These are phyloP conservation scores for Escallonia herrerae DNA, from an alignment of 129 eudicot species.

Conservation along the genomic window DNA sequence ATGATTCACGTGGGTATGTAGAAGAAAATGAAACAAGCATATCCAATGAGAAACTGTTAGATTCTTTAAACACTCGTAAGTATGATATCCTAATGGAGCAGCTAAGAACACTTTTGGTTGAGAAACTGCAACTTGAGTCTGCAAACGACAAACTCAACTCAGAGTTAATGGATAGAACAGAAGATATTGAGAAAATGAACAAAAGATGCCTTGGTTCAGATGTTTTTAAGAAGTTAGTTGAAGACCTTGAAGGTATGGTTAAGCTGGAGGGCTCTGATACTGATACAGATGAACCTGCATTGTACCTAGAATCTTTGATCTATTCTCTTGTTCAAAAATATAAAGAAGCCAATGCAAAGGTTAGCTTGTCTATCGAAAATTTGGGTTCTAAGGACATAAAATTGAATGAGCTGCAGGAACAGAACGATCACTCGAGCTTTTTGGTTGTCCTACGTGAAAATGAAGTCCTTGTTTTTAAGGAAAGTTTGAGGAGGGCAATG, in stretches of 20 bases:
- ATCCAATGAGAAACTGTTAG: constrained; percentile 26
- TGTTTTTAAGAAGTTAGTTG: constrained; percentile 35
- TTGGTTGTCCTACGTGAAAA: constrained; percentile 40
- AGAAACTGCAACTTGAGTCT: constrained; percentile 45
- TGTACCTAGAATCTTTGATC: constrained; percentile 44
- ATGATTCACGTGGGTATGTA: constrained; percentile 21
- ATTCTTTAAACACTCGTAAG: constrained; percentile 39
- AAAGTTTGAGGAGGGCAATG: constrained; percentile 48
- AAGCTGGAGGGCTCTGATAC: constrained; percentile 29
- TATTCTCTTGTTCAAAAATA: constrained; percentile 40
- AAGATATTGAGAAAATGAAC: constrained; percentile 45
- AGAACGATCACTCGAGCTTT: constrained; percentile 41
- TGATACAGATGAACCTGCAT: constrained; percentile 34
- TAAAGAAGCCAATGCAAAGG: constrained; percentile 32
- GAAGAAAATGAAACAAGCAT: constrained; percentile 35
- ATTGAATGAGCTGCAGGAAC: constrained; percentile 42
- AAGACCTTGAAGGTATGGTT: constrained; percentile 40
- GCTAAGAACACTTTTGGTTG: constrained; percentile 34
- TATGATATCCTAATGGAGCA: constrained; percentile 38
- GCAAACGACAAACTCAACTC: constrained; percentile 38
- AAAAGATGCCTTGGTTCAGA: constrained; percentile 33
- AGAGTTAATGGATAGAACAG: constrained; percentile 44
- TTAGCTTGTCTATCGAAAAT: constrained; percentile 17
- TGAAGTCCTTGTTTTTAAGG: constrained; percentile 46
- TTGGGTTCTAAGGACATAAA: constrained; percentile 29